A percentile compares a stretch with the other conserved stretches of the same genome.
phyloP scores from a whole-genome alignment of 176 grass and related monocot species.

The Metroxylon sagu region DNA sequence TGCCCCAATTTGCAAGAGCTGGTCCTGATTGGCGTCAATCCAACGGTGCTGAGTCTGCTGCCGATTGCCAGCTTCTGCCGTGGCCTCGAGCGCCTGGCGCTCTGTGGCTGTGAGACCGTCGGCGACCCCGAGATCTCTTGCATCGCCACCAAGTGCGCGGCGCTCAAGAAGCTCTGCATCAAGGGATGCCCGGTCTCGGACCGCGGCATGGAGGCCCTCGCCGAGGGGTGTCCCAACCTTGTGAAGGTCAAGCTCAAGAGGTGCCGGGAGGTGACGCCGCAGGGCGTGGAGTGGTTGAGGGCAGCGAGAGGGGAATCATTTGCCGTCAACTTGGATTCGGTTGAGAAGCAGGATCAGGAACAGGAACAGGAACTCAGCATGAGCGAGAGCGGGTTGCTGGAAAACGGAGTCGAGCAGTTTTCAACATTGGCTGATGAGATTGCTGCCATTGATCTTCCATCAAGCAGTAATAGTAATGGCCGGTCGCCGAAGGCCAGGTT shows the following conservation, averaged over 20 bases:
- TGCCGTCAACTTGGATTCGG: conserved; percentile 37
- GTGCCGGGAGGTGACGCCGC: not conserved
- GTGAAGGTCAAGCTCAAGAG: conserved; percentile 6
- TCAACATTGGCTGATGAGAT: conserved; percentile 28
- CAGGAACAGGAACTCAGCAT: conserved; percentile 24
- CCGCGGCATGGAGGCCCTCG: conserved; percentile 5
- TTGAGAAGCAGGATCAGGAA: conserved; percentile 28
- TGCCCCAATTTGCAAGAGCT: conserved; percentile 9
- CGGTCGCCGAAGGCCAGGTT: conserved; percentile 34
- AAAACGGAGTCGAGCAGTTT: conserved; percentile 25
- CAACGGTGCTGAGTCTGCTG: not conserved
- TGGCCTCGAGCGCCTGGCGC: too few species aligned
- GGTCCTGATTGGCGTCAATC: conserved; percentile 5
- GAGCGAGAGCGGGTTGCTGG: conserved; percentile 36
- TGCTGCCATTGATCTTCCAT: conserved; percentile 30
- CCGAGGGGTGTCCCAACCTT: not conserved
- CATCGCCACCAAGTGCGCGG: conserved; percentile 2
- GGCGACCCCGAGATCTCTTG: conserved; percentile 2
- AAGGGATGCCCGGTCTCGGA: conserved; percentile 8
- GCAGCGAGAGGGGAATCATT: conserved; percentile 35
- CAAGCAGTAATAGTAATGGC: conserved; percentile 3
- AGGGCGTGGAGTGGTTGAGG: conserved; percentile 16
- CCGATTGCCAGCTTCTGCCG: not conserved
- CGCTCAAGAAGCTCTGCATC: conserved; percentile 11
- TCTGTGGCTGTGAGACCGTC: not conserved